Evolutionary conservation across 75 land plant species (phyloP).

Genomic region (Cupressus sempervirens): DNA sequence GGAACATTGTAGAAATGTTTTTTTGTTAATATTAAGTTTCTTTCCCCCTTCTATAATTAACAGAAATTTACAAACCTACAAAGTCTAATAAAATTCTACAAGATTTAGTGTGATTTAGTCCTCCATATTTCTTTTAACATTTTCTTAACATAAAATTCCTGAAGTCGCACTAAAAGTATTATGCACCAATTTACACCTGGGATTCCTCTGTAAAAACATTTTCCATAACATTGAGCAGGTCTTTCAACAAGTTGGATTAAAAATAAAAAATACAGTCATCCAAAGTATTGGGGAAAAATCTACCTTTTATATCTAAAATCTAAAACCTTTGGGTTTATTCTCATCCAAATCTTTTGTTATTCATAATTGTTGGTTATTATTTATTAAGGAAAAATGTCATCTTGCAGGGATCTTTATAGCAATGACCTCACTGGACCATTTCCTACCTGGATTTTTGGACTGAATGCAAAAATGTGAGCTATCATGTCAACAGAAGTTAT

Average conservation of each 20-base stretch:
- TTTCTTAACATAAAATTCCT: background rate
- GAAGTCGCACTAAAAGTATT: background rate
- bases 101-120: no score
- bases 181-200: background rate
- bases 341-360: background rate
- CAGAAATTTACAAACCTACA: no score
- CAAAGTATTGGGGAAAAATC: background rate
- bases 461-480: conserved; percentile 10
- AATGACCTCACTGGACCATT: background rate
- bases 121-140: background rate
- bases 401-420: conserved; percentile 4
- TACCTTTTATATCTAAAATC: background rate
- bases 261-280: background rate
- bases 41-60: no score
- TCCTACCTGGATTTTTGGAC: conserved; percentile 1
- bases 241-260: background rate
- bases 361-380: background rate
- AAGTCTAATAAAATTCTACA: no score
- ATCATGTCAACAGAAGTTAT: background rate
- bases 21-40: no score
- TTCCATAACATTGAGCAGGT: background rate
- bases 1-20: no score
- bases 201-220: background rate
- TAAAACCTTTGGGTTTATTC: background rate
- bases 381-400: background rate